Evolutionary conservation across 768 basidiomycete species (phyloP), one percentile per base, ranked within the genome.

Genomic region (Amanita molliuscula): DNA sequence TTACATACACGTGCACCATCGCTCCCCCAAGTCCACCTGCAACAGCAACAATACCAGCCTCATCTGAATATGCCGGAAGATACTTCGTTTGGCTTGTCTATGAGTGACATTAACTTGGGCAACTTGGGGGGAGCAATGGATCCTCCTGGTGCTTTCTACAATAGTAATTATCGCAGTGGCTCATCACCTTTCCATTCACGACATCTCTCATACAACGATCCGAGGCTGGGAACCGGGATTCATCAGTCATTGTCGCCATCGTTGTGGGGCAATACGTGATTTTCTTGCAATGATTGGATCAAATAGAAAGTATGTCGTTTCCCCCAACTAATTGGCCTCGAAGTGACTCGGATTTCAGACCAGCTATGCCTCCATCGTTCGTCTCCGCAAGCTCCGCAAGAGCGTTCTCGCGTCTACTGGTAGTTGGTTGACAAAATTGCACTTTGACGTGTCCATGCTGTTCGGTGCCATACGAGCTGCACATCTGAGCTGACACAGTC

Each of bases 191-290:
- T 43, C 44, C 49, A 50, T 50, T 31, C 49, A 31, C 31, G 41
- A 4, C 49, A 50, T 23, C 29, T 44, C 13, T 50, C 49, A 7
- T 50, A 50, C 33, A 50, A 50, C 23, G 41, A 50, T 41, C 23
- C 41, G 3, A 50, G 41, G 33, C 15, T 50, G 25, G 49, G 49
- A 5, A 31, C 36, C 26, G 33, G 37, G 11, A 44, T 50, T 20
- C 36, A 25, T 3, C 48, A 42, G 21, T 31, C 37, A n/a, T 28
- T 38, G n/a, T 41, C 48, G 9, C 49, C 40, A 35, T 18, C 46
- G 6, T 20, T 50, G n/a, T 50, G 49, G 49, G 49, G 41, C 11
- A 50, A 35, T 50, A 50, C 49, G 23, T 50, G 41, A 50, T 35
- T 42, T 37, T 16, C 15, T 28, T 23, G 8, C 5, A 29, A 11